Conservation (phyloP, 2,329 filamentous ascomycete genomes). For the Talaromyces verruculosus region DNA sequence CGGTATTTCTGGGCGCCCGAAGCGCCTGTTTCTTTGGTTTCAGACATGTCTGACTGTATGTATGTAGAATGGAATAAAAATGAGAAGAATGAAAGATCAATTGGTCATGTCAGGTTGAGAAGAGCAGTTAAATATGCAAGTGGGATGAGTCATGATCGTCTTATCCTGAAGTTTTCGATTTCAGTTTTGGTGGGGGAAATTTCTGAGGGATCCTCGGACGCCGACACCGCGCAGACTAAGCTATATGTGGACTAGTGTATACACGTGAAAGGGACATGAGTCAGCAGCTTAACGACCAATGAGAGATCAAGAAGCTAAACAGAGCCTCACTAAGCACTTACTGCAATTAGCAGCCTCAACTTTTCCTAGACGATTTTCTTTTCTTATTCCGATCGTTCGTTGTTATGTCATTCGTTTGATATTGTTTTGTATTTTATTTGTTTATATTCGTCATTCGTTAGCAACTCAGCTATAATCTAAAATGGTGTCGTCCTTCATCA, state of each 20-base stretch:
- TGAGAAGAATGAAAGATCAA: background rate
- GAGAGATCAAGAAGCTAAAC: background rate
- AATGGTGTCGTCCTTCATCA: slow-evolving; percentile 24
- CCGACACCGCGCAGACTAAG: background rate
- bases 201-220: background rate
- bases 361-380: background rate
- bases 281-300: background rate
- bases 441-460: background rate
- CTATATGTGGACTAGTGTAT: background rate
- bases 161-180: background rate
- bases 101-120: background rate
- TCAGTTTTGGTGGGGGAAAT: background rate
- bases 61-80: background rate
- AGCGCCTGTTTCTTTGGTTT: background rate
- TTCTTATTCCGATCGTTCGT: background rate
- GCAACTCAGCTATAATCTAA: slow-evolving; percentile 4
- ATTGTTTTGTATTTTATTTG: background rate
- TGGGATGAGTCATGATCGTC: slow-evolving; percentile 2
- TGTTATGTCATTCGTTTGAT: background rate
- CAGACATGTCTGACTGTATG: background rate
- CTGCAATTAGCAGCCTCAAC: background rate
- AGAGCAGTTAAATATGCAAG: background rate
- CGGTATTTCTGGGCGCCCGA: slow-evolving; percentile 16
- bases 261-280: background rate
- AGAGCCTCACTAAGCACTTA: too few species aligned